Evolutionary conservation across 2,329 filamentous ascomycete species (phyloP).

Genomic region (Beauveria brongniartii): DNA sequence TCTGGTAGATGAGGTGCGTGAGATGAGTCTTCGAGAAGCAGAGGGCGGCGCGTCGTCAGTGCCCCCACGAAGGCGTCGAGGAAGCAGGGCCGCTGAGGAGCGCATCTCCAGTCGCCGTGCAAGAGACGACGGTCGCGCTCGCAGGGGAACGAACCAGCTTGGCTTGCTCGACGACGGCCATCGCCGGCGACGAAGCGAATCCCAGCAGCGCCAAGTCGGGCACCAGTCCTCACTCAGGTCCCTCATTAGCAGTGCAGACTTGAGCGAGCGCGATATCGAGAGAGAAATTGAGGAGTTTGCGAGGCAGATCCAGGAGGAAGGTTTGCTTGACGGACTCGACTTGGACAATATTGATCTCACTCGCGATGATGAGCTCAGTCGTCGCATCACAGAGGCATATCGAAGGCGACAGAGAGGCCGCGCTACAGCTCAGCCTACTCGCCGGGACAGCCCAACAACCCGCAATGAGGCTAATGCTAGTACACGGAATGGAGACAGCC

Average conservation of each 20-base stretch:
- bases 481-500: background rate
- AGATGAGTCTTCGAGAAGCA: slow-evolving; percentile 64
- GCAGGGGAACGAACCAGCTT: slow-evolving; percentile 28
- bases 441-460: slow-evolving; percentile 18
- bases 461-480: slow-evolving; percentile 8
- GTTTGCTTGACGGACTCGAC: slow-evolving; percentile 79
- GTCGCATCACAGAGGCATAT: slow-evolving; percentile 84
- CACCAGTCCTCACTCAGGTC: slow-evolving; percentile 86
- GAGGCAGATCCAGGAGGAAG: slow-evolving; percentile 80
- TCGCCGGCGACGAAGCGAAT: slow-evolving; percentile 35
- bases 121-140: slow-evolving; percentile 28
- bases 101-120: slow-evolving; percentile 22
- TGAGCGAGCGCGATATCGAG: slow-evolving; percentile 71
- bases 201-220: slow-evolving; percentile 57
- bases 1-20: slow-evolving; percentile 62
- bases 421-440: slow-evolving; percentile 33
- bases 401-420: slow-evolving; percentile 63
- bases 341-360: slow-evolving; percentile 75
- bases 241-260: slow-evolving; percentile 70
- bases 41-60: slow-evolving; percentile 38
- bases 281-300: slow-evolving; percentile 86
- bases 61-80: background rate
- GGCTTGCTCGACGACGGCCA: slow-evolving; percentile 26
- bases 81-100: slow-evolving; percentile 19
- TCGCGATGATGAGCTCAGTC: slow-evolving; percentile 84